Base-by-base conservation (phyloP, 1,284 basidiomycete species). In the Leccinum proliferum region DNA sequence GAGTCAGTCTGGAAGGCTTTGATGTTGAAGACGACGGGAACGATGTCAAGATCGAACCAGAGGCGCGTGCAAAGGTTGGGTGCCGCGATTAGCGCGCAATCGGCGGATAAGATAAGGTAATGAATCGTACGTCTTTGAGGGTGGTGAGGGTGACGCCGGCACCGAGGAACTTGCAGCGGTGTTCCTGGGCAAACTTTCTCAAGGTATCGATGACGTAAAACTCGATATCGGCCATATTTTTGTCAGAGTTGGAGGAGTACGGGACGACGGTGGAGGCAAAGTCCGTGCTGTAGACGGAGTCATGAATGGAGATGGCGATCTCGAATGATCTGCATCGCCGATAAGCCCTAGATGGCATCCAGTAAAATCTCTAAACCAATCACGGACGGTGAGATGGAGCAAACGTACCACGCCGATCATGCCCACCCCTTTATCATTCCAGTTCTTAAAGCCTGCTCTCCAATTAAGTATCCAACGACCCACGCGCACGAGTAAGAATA, bases 21-120 rank as follows among this genome's bases (percentile, higher is more conserved):
- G 81, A 91, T 90, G 76, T 90, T 90, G 79, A 91, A 92, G 29
- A 90, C 89, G 75, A 89, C 81, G 62, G 90, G 88, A 18, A 91
- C 87, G 60, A 91, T 85, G 71, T 92, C 89, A 73, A 87, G 73
- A 58, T 88, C 87, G 61, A 90, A 73, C 90, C 90, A 90, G 15
- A 91, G 82, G 58, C 85, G 84, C 50, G 89, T 92, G 75, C 88
- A 89, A 34, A 92, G 76, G 69, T 90, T 90, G 9, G 90, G 90
- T 53, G 79, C 80, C 85, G 32, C 21, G 62, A 50, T 70, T 18
- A 67, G 62, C 29, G 63, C 56, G 60, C 34, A 52, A 60, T 10
- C 37, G 1, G 9, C 3, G n/a, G 10, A 60, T 60, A 25, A 57
- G 8, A 46, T 7, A 50, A 79, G 67, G 77, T 75, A 65, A 32